Percentiles rank a stretch among this genome's conserved stretches.
Conservation (phyloP, 768 basidiomycete genomes). For the Mycena vulgaris region DNA sequence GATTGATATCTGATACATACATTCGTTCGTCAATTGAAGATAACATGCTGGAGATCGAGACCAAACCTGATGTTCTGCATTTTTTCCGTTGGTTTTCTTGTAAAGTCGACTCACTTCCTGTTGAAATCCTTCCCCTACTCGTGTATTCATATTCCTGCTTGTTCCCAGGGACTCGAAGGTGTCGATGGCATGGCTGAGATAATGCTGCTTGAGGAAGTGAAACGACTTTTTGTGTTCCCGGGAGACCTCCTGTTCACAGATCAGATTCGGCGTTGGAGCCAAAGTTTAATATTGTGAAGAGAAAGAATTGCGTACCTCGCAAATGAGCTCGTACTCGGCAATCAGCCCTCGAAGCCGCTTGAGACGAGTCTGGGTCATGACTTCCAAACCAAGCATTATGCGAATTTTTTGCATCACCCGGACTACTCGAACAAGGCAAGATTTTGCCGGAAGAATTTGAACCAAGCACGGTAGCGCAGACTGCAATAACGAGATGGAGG, state of each 20-base stretch:
- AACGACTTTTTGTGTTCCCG: constrained; percentile 43
- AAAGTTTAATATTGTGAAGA: neutral
- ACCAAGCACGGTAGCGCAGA: constrained; percentile 47
- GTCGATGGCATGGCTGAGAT: constrained; percentile 38
- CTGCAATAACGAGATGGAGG: constrained; percentile 29
- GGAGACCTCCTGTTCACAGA: neutral
- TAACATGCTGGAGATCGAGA: too few species aligned
- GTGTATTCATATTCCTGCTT: constrained; percentile 46
- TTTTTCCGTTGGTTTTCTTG: constrained; percentile 49
- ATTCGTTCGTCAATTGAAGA: too few species aligned
- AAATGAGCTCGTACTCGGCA: constrained; percentile 34
- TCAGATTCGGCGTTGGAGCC: neutral
- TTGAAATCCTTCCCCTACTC: constrained; percentile 49
- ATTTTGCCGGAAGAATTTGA: constrained; percentile 45
- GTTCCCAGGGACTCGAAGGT: constrained; percentile 44
- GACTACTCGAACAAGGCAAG: constrained; percentile 44
- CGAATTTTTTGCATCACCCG: constrained; percentile 40
- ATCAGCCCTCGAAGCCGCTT: constrained; percentile 30
- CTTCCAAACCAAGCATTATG: constrained; percentile 44
- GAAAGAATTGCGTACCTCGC: neutral
- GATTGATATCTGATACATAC: constrained; percentile 37
- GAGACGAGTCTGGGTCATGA: constrained; percentile 42
- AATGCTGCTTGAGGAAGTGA: constrained; percentile 50
- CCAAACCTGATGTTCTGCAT: constrained; percentile 50
- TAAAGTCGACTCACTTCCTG: constrained; percentile 47